phyloP scores from a whole-genome alignment of 2,329 filamentous ascomycete species.

The Penicillium sp. region DNA sequence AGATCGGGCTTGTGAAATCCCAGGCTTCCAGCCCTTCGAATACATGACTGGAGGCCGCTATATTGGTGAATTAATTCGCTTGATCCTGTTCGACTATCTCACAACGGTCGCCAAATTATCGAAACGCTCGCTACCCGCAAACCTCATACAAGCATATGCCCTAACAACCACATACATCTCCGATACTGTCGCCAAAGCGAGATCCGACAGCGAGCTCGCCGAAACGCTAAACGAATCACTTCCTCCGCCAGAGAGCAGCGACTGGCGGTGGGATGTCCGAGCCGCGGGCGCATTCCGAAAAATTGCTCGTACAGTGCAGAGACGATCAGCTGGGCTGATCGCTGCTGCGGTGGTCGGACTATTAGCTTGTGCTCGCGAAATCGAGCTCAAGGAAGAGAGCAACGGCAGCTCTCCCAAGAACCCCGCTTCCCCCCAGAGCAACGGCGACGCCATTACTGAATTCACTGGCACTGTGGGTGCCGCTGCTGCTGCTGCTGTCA shows the following conservation, averaged over 20 bases:
- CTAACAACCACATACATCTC: slow-evolving; percentile 73
- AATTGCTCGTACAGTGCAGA: slow-evolving; percentile 69
- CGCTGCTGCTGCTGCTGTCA: slow-evolving; percentile 1
- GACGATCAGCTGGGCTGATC: slow-evolving; percentile 70
- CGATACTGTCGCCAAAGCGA: slow-evolving; percentile 60
- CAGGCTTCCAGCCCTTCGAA: slow-evolving; percentile 78
- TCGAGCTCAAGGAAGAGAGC: slow-evolving; percentile 49
- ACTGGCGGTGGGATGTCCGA: slow-evolving; percentile 63
- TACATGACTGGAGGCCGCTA: slow-evolving; percentile 82
- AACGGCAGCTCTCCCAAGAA: slow-evolving; percentile 37
- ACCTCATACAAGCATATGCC: slow-evolving; percentile 59
- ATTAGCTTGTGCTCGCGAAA: slow-evolving; percentile 66
- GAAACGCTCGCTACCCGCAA: slow-evolving; percentile 51
- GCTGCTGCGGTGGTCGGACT: slow-evolving; percentile 71
- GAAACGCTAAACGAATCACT: slow-evolving; percentile 55
- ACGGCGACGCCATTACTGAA: slow-evolving; percentile 24
- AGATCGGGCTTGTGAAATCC: slow-evolving; percentile 64
- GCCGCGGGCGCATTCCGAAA: slow-evolving; percentile 61
- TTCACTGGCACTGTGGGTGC: slow-evolving; percentile 9
- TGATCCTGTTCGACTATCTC: slow-evolving; percentile 68
- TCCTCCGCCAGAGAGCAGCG: slow-evolving; percentile 43
- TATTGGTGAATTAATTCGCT: slow-evolving; percentile 70
- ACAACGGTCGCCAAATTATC: slow-evolving; percentile 45
- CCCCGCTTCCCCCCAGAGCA: slow-evolving; percentile 28
- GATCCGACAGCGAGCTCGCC: slow-evolving; percentile 51